Base-by-base conservation (phyloP, 1,139 yeast genomes). In the Lodderomyces orthopsilosis region DNA sequence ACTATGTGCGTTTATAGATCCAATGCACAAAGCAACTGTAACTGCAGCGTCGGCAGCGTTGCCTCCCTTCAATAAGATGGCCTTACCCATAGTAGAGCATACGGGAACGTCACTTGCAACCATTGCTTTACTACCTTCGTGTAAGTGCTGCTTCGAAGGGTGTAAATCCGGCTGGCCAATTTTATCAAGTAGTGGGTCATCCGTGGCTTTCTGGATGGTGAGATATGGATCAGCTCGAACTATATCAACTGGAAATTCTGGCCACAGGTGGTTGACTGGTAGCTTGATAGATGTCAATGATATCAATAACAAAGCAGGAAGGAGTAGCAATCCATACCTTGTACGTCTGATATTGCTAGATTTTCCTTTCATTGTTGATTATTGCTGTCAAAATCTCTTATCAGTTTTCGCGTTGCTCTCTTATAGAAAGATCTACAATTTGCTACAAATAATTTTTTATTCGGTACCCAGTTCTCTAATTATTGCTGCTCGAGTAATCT, bases 31-130 rank as follows among this genome's bases (percentile, higher is more conserved):
- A 0, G 95, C 89, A 15, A 88, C 87, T 0, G 96, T 85, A 2
- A 93, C 83, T 0, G 96, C 89, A 0, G 97, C 95, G 59, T 93
- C 98, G 0, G 95, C 96, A 1, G 97, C 97, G 48, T 70, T 71
- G 4, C 51, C 51, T 2, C 93, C 93, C 14, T 76, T 75, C 30
- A 65, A 55, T 17, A 89, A 63, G 17, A 89, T 80, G 2, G 74
- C 65, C 4, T 74, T 73, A 2, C 94, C 95, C 70, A 88, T 63
- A 21, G 74, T 61, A 2, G 94, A 85, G 59, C 97, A 90, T 6
- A 70, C 46, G 12, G 82, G 83, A 1, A 85, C 79, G 58, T 90
- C 96, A 41, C 86, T 75, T 8, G 91, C 81, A 7, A 89, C 90
- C 58, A 91, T 93, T 12, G 85, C 91, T 18, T 71, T 58, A 5